Conservation (phyloP, 2,329 filamentous ascomycete genomes). For the Fusarium graminum region DNA sequence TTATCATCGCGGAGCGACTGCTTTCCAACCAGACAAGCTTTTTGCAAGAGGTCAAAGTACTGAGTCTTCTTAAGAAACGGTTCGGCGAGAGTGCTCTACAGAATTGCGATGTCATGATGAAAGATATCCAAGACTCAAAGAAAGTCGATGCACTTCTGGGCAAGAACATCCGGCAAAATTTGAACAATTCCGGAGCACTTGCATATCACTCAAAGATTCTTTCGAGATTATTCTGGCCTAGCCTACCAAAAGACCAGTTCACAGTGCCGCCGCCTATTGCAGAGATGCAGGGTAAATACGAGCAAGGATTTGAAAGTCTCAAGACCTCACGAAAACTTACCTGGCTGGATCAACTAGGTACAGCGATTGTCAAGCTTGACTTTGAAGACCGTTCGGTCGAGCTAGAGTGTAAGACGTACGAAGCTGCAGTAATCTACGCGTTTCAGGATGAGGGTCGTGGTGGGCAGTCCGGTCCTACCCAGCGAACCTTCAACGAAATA, state of each 20-base stretch:
- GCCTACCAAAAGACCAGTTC: conserved; percentile 78
- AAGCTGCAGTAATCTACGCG: conserved; percentile 87
- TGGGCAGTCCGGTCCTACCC: conserved; percentile 52
- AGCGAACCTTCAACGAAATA: conserved; percentile 66
- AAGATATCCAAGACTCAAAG: conserved; percentile 87
- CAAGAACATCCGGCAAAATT: conserved; percentile 52
- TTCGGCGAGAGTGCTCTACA: conserved; percentile 90
- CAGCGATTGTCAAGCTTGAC: conserved; percentile 83
- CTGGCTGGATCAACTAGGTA: conserved; percentile 87
- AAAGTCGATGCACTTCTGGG: conserved; percentile 78
- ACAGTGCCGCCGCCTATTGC: conserved; percentile 70
- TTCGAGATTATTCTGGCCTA: conserved; percentile 94
- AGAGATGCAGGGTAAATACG: conserved; percentile 77
- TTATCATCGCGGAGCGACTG: conserved; percentile 86
- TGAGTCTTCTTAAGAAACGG: conserved; percentile 87
- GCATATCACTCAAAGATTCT: conserved; percentile 85
- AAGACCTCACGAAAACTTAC: conserved; percentile 88
- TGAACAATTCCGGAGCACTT: conserved; percentile 36
- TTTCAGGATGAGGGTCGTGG: conserved; percentile 70
- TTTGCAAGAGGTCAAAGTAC: conserved; percentile 82
- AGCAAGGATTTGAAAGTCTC: conserved; percentile 79
- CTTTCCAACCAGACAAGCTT: conserved; percentile 76
- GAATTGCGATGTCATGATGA: conserved; percentile 97
- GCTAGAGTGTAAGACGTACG: conserved; percentile 83
- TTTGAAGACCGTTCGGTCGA: conserved; percentile 82